These are phyloP conservation scores for Kwoniella shandongensis DNA, from an alignment of 768 basidiomycete species.

Conservation along the genomic window DNA sequence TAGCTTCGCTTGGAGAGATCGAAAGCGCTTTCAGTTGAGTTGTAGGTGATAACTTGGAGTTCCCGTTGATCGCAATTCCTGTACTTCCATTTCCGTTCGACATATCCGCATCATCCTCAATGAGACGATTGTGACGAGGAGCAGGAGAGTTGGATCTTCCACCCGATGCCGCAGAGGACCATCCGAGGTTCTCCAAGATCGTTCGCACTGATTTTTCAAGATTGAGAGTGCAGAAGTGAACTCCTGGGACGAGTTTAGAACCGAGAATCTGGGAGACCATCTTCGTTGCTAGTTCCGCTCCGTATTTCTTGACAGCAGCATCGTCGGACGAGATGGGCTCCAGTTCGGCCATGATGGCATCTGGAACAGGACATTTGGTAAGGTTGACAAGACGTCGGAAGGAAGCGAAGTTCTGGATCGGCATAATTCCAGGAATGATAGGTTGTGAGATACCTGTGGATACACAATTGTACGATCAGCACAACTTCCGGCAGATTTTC, in stretches of 20 bases:
- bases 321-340: constrained; percentile 88
- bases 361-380: constrained; percentile 76
- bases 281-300: constrained; percentile 76
- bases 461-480: constrained; percentile 1
- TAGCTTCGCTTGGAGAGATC: constrained; percentile 57
- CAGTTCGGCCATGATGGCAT: constrained; percentile 64
- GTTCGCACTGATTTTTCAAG: constrained; percentile 91
- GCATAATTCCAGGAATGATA: constrained; percentile 94
- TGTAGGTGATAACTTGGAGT: constrained; percentile 9
- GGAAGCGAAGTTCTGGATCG: constrained; percentile 92
- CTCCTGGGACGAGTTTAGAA: constrained; percentile 57
- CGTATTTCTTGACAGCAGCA: constrained; percentile 88
- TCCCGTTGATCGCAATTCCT: constrained; percentile 5
- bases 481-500: background rate
- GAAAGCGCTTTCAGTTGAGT: constrained; percentile 40
- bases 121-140: constrained; percentile 48
- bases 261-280: constrained; percentile 69
- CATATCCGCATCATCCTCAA: constrained; percentile 43
- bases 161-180: constrained; percentile 55
- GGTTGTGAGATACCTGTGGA: constrained; percentile 77
- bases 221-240: constrained; percentile 96
- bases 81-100: constrained; percentile 3
- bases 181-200: constrained; percentile 74
- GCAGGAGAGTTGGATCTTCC: constrained; percentile 45
- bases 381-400: constrained; percentile 88